phyloP scores from a whole-genome alignment of 2,329 filamentous ascomycete species.

The Spiromastix sp. region DNA sequence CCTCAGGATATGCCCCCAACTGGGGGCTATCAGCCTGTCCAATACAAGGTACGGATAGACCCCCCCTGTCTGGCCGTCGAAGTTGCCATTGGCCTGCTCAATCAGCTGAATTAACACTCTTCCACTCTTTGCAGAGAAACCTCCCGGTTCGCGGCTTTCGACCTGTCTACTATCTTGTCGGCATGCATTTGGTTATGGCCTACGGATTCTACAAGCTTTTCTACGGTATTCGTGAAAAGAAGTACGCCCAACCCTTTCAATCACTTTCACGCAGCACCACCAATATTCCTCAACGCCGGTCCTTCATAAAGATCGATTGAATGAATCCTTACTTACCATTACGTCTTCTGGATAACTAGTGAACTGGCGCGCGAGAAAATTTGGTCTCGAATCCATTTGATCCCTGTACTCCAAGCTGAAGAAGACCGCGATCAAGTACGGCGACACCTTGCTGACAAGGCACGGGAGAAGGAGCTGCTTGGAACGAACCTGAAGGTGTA shows the following conservation, averaged over 20 bases:
- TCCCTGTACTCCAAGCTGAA: slow-evolving; percentile 87
- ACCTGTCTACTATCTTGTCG: slow-evolving; percentile 66
- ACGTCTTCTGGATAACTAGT: slow-evolving; percentile 36
- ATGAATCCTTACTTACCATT: not conserved
- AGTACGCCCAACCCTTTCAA: slow-evolving; percentile 50
- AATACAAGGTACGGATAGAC: slow-evolving; percentile 91
- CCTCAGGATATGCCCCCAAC: slow-evolving; percentile 93
- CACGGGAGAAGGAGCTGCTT: slow-evolving; percentile 79
- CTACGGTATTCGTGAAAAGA: slow-evolving; percentile 76
- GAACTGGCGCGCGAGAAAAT: slow-evolving; percentile 95
- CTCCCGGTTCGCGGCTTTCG: slow-evolving; percentile 84
- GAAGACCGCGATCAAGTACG: slow-evolving; percentile 93
- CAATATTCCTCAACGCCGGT: no score
- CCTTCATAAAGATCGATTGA: not conserved
- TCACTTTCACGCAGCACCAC: not conserved
- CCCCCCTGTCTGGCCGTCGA: no score
- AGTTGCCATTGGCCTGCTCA: no score
- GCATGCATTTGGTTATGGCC: slow-evolving; percentile 66
- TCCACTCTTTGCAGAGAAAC: slow-evolving; percentile 67
- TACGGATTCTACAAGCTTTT: slow-evolving; percentile 87
- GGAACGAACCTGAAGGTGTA: slow-evolving; percentile 79
- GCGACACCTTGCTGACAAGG: slow-evolving; percentile 74
- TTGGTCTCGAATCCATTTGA: slow-evolving; percentile 93
- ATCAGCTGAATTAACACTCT: no score
- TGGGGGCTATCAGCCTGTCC: slow-evolving; percentile 91